A percentile compares a stretch with the other conserved stretches of the same genome.
Conservation (phyloP, 805 yeast species). For the Ogataea neopini region DNA sequence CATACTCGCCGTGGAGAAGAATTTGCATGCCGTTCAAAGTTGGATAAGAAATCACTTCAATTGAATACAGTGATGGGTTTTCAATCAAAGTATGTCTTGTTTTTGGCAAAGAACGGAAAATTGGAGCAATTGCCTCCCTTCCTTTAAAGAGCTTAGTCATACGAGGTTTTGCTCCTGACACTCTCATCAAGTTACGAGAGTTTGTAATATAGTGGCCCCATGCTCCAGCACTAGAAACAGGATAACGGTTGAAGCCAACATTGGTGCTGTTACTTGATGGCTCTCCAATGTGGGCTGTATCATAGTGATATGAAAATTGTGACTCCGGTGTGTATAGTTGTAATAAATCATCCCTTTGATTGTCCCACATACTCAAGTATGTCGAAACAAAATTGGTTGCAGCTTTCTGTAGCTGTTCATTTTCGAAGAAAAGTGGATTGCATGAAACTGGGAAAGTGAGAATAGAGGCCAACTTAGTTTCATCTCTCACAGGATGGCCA, state of each 20-base stretch:
- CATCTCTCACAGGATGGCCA: constrained; percentile 77
- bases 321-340: constrained; percentile 79
- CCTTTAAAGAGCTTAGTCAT: constrained; percentile 65
- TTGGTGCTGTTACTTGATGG: neutral
- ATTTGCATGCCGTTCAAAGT: constrained; percentile 77
- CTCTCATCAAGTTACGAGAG: constrained; percentile 75
- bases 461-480: constrained; percentile 51
- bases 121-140: constrained; percentile 57
- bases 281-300: constrained; percentile 52
- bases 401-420: constrained; percentile 62
- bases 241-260: constrained; percentile 1
- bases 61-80: constrained; percentile 65
- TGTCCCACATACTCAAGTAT: constrained; percentile 80
- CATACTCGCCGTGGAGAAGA: constrained; percentile 80
- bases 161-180: constrained; percentile 56
- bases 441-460: constrained; percentile 55
- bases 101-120: constrained; percentile 72
- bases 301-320: constrained; percentile 79
- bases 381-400: constrained; percentile 79
- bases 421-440: constrained; percentile 80
- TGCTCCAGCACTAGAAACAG: constrained; percentile 19
- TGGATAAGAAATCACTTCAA: constrained; percentile 75
- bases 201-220: constrained; percentile 71
- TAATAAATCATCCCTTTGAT: constrained; percentile 66
- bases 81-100: constrained; percentile 69